Evolutionary conservation across 441 rosid genomes (phyloP), one percentile per base, ranked within the genome.

Genomic region (Cnidoscolus chayamansa): DNA sequence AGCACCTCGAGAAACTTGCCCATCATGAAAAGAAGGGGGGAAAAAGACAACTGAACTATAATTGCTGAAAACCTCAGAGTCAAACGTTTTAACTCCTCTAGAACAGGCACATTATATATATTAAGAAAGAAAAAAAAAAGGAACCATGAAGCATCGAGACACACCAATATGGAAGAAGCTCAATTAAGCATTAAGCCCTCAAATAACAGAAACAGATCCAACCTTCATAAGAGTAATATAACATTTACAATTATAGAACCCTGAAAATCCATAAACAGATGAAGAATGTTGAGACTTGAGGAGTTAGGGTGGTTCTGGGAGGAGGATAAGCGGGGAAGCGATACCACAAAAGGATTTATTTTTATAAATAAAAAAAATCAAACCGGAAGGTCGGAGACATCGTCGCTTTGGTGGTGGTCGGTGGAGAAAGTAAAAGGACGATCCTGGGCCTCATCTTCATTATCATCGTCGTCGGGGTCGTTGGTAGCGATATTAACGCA

Each of bases 401-500:
- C 82, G 58, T 77, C 75, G 65, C 55, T 60, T 35, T 43, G 65
- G 65, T 78, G 72, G 19, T 79, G 67, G 45, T 49, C 35, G 49
- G 58, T 12, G 68, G 80, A 65, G 64, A 80, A 73, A 72, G 79
- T 57, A 61, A 80, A 84, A 72, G 89, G 85, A 43, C 79, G 82
- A 60, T 81, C 84, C 1, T 73, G 63, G 37, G 78, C 85, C 20
- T 83, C 87, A 0, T 79, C 87, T 4, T 84, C 88, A 30, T 73
- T 77, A 40, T 80, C 90, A 10, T 83, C 86, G 12, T 86, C 94
- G 68, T 83, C 90, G 54, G 72, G 80, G 61, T 86, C 88, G 73
- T 70, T 73, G 79, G 89, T 89, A 69, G 85, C 47, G 72, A 88
- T 75, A 59, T 88, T 88, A 79, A 89, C 90, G 74, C 94, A 88